A percentile compares a stretch with the other conserved stretches of the same genome.
phyloP scores from a whole-genome alignment of 2,329 filamentous ascomycete genomes.

The Rhynchosporium agropyri region DNA sequence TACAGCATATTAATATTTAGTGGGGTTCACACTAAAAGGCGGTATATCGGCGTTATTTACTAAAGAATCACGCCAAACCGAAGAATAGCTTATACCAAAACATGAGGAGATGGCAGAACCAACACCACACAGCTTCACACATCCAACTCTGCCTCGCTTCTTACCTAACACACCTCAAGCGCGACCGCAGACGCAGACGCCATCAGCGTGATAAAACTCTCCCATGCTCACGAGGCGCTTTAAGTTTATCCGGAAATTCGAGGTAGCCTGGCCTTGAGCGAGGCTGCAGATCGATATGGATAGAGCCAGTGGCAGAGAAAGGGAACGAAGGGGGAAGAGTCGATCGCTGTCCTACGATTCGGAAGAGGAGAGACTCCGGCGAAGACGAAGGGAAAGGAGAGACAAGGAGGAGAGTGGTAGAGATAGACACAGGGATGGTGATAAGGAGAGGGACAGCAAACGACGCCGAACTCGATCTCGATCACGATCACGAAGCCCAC shows the following conservation, averaged over 20 bases:
- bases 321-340: constrained; percentile 31
- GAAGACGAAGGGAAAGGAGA: constrained; percentile 34
- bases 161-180: not conserved
- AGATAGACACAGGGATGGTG: constrained; percentile 17
- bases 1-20: no score
- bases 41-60: no score
- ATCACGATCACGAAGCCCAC: constrained; percentile 40
- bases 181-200: not conserved
- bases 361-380: constrained; percentile 37
- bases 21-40: no score
- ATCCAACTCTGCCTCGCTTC: not conserved
- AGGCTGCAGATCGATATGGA: constrained; percentile 7
- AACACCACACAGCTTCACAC: not conserved
- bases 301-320: not conserved
- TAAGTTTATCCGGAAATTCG: not conserved
- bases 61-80: no score
- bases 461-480: constrained; percentile 34
- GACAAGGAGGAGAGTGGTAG: constrained; percentile 20
- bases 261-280: not conserved
- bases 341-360: constrained; percentile 37
- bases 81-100: no score
- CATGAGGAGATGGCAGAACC: not conserved
- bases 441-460: constrained; percentile 27
- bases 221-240: not conserved
- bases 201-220: not conserved